Base-by-base conservation (phyloP, 2,329 filamentous ascomycete genomes). In the Rutstroemia sydowiana region DNA sequence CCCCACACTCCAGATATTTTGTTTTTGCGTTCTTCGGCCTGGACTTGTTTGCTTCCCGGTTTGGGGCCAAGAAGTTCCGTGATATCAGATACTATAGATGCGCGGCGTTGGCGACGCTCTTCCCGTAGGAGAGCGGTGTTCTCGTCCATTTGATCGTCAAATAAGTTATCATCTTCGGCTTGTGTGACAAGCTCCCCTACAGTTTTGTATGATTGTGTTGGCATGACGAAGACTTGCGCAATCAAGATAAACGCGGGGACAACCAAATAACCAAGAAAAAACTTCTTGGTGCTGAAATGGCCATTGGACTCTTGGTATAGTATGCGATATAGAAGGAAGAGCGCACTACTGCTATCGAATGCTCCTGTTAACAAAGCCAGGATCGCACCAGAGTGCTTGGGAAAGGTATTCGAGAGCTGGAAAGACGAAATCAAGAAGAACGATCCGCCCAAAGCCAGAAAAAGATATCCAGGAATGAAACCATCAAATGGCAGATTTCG, bases 341-440 rank as follows among this genome's bases (percentile, higher is more conserved):
- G 68, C 5, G 87, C 87, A 58, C 85, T 89, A 1, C 87, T 91
- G 1, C 87, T 84, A 67, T 95, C 88, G 65, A 93, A 95, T 4
- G 87, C 87, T 5, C 88, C 88, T 0, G 87, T 92, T 48, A 95
- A 70, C 31, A 89, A 74, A 2, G 88, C 87, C 8, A 95, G 73
- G 57, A 95, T 88, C n/a, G 88, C 71, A 1, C 88, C 88, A 1
- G 87, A 87, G 63, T 85, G 78, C 45, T 77, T 77, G 1, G 88
- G 88, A 63, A 95, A 92, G 2, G 88, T 83, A 66, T 93, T 93
- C 36, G 87, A 89, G 36, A 93, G 78, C 65, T 93, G 88, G 68
- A 92, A 92, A 3, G 85, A 87, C 8, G 87, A 84, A 52, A 93
- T 88, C 68, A 89, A 93, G 47, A 88, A 79, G 61, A 90, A 91